Percentiles rank a stretch among this genome's conserved stretches.
These are phyloP conservation scores for Pyrenophora seminiperda DNA, from an alignment of 2,329 filamentous ascomycete genomes.

Conservation along the genomic window DNA sequence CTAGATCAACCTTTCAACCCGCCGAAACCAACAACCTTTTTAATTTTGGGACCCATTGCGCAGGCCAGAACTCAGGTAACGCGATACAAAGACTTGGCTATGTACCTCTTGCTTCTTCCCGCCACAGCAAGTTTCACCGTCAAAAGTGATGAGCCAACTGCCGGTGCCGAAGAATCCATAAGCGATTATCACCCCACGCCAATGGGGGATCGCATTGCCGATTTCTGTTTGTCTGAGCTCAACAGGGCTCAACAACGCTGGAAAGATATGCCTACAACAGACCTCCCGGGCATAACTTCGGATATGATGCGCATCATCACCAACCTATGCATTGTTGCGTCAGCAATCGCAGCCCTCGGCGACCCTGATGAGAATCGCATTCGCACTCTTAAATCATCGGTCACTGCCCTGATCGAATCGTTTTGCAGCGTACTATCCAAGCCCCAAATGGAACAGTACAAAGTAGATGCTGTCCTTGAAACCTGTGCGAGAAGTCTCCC, in stretches of 20 bases:
- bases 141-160: slow-evolving; percentile 1
- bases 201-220: slow-evolving; percentile 47
- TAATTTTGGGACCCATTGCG: slow-evolving; percentile 49
- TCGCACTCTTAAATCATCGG: slow-evolving; percentile 25
- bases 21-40: slow-evolving; percentile 32
- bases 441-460: slow-evolving; percentile 50
- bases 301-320: slow-evolving; percentile 58
- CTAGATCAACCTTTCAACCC: slow-evolving; percentile 59
- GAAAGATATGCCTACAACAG: slow-evolving; percentile 50
- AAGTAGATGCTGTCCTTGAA: slow-evolving; percentile 51
- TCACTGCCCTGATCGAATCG: slow-evolving; percentile 29
- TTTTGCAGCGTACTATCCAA: slow-evolving; percentile 46
- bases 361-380: slow-evolving; percentile 30
- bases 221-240: slow-evolving; percentile 54
- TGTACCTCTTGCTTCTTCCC: slow-evolving; percentile 56
- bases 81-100: slow-evolving; percentile 50
- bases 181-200: slow-evolving; percentile 29
- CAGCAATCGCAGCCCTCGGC: slow-evolving; percentile 36
- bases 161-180: slow-evolving; percentile 9
- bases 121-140: slow-evolving; percentile 13
- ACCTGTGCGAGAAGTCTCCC: slow-evolving; percentile 43
- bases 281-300: slow-evolving; percentile 53
- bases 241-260: slow-evolving; percentile 54
- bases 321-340: slow-evolving; percentile 54
- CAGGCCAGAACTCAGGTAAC: slow-evolving; percentile 52